A percentile compares a stretch with the other conserved stretches of the same genome.
Evolutionary conservation across 2,329 filamentous ascomycete species (phyloP).

Genomic region (Xylaria sp.): DNA sequence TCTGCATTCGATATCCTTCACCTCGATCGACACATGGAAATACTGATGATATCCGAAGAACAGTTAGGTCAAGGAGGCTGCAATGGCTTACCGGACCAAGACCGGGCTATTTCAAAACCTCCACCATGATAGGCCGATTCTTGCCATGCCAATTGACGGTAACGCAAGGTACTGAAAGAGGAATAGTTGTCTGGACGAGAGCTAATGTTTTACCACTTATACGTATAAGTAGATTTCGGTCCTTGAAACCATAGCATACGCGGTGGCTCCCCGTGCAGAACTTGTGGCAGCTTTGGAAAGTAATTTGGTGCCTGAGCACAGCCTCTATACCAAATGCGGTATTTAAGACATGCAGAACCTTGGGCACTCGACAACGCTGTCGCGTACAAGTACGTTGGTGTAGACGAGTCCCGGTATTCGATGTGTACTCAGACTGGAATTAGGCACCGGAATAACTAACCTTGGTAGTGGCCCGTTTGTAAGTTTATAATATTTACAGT

Average conservation of each 20-base stretch:
- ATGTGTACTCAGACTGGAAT: too few relatives aligned
- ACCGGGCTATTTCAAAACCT: slow-evolving; percentile 5
- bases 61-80: not conserved
- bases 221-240: not conserved
- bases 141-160: not conserved
- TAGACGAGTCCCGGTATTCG: too few relatives aligned
- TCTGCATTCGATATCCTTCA: not conserved
- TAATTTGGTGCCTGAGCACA: not conserved
- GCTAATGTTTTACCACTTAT: not conserved
- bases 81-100: not conserved
- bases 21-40: not conserved
- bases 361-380: not conserved
- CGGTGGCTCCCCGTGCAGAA: too few relatives aligned
- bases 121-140: not conserved
- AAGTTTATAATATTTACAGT: too few relatives aligned
- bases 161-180: slow-evolving; percentile 1
- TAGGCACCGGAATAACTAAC: not conserved
- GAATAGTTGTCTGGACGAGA: not conserved
- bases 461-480: too few relatives aligned
- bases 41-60: not conserved
- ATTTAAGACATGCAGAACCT: not conserved
- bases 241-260: not conserved
- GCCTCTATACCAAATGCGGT: not conserved
- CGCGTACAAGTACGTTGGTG: not conserved
- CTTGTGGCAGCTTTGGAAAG: not conserved